Evolutionary conservation across 257 asterid species (phyloP).

Genomic region (Capsicum baccatum): DNA sequence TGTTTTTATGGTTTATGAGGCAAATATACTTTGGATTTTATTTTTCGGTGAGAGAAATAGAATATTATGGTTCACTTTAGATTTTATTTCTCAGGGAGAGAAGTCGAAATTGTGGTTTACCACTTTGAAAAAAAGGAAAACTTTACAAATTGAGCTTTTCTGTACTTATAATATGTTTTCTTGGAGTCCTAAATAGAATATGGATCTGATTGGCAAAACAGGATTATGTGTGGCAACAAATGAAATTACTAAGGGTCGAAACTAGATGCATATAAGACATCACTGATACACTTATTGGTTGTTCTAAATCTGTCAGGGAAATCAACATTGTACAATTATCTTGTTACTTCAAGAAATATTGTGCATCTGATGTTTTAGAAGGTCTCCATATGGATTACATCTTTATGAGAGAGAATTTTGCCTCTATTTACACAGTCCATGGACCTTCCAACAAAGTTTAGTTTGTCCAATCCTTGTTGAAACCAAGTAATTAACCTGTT

Average conservation of each 20-base stretch:
- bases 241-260: background rate
- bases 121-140: background rate
- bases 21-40: background rate
- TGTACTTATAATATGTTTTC: background rate
- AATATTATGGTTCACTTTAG: background rate
- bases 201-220: background rate
- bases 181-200: conserved; percentile 5
- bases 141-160: background rate
- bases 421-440: background rate
- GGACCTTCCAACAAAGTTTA: conserved; percentile 17
- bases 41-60: conserved; percentile 1
- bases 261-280: background rate
- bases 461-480: conserved; percentile 18
- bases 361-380: conserved; percentile 13
- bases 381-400: background rate
- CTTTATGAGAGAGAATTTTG: background rate
- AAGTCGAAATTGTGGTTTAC: conserved; percentile 11
- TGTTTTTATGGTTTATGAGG: background rate
- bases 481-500: background rate
- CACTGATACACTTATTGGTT: background rate
- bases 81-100: background rate
- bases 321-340: background rate
- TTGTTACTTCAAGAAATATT: background rate
- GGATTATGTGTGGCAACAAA: background rate
- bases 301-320: background rate